Percentiles rank a stretch among this genome's conserved stretches.
These are phyloP conservation scores for Solanum chacoense DNA, from an alignment of 305 asterid genomes.

Conservation along the genomic window DNA sequence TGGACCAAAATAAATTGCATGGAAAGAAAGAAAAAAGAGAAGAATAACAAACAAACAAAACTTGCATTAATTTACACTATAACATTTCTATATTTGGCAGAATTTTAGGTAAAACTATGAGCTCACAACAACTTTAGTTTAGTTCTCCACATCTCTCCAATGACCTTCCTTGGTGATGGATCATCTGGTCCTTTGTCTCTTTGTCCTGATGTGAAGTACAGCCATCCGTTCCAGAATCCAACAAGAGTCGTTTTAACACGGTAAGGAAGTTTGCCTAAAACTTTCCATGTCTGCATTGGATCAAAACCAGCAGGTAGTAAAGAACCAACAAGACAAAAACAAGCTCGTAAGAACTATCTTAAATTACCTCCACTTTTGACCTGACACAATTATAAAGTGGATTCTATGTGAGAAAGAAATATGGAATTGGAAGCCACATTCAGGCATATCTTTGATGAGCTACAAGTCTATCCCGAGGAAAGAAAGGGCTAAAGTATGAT, in stretches of 20 bases:
- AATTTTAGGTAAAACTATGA: neutral
- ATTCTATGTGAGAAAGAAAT: neutral
- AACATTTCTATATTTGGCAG: neutral
- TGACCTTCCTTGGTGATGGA: conserved; percentile 81
- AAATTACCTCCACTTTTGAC: neutral
- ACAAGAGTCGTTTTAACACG: conserved; percentile 93
- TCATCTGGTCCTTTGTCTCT: conserved; percentile 80
- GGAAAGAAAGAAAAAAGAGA: neutral
- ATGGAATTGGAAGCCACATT: neutral
- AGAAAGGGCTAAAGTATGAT: neutral
- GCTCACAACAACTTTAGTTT: conserved; percentile 43
- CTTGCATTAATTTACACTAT: neutral
- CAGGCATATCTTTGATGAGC: neutral
- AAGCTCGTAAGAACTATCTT: neutral
- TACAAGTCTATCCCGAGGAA: neutral
- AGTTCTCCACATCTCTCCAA: conserved; percentile 93
- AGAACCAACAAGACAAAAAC: neutral
- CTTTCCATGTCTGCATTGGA: conserved; percentile 73
- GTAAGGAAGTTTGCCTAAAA: conserved; percentile 80
- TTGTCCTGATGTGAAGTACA: conserved; percentile 94
- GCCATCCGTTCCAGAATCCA: conserved; percentile 89
- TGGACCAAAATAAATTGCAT: neutral
- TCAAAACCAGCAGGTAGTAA: neutral
- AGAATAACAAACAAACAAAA: neutral
- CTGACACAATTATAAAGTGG: neutral